Conservation (phyloP, 768 basidiomycete genomes). For the Astraeus odoratus region DNA sequence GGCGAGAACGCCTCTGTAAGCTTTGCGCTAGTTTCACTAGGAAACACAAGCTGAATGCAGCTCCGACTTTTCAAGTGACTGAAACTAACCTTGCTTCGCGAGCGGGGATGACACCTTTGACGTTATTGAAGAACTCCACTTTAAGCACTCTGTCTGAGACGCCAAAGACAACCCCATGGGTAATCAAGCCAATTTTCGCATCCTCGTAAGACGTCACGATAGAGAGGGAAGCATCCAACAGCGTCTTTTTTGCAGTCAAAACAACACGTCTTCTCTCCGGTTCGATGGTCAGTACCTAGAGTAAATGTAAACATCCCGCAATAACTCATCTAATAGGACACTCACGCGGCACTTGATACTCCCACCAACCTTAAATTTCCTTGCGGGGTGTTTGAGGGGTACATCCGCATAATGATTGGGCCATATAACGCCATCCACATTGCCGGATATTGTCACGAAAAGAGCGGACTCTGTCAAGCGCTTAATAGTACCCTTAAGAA, state of each 20-base stretch:
- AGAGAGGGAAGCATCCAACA: constrained; percentile 75
- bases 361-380: constrained; percentile 78
- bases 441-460: constrained; percentile 82
- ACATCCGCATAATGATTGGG: constrained; percentile 96
- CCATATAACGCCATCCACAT: constrained; percentile 89
- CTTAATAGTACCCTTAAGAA: constrained; percentile 84
- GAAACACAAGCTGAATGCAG: background rate
- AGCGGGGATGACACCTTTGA: constrained; percentile 75
- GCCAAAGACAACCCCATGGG: constrained; percentile 80
- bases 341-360: constrained; percentile 81
- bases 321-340: constrained; percentile 2
- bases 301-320: background rate
- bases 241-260: constrained; percentile 86
- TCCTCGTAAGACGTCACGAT: constrained; percentile 61
- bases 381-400: constrained; percentile 85
- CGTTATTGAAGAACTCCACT: constrained; percentile 86
- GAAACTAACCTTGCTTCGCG: constrained; percentile 70
- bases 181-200: constrained; percentile 59
- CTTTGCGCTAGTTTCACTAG: constrained; percentile 60
- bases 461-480: constrained; percentile 72
- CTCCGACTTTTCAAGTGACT: background rate
- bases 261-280: constrained; percentile 72
- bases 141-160: constrained; percentile 73
- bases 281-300: constrained; percentile 77
- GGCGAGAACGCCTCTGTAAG: constrained; percentile 60